A percentile compares a stretch with the other conserved stretches of the same genome.
These are phyloP conservation scores for Sporobolomyces roseus DNA, from an alignment of 768 basidiomycete genomes.

Conservation along the genomic window DNA sequence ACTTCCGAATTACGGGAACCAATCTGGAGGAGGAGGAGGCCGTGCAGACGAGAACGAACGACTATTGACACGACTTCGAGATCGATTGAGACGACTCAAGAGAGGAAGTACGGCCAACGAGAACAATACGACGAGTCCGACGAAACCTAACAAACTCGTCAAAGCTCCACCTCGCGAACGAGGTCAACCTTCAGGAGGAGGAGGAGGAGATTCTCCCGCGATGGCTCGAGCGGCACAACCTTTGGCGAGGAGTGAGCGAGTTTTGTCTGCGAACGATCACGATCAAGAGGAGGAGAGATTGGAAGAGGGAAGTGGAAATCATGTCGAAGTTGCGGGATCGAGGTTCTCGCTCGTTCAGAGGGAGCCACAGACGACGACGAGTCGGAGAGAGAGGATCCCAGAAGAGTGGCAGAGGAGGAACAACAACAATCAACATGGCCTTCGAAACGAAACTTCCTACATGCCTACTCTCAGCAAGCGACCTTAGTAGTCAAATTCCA, in stretches of 20 bases:
- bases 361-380: neutral
- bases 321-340: neutral
- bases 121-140: neutral
- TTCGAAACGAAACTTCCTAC: neutral
- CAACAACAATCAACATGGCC: no score
- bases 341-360: constrained; percentile 5
- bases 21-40: neutral
- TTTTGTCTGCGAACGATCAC: constrained; percentile 9
- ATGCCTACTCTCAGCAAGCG: constrained; percentile 7
- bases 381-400: neutral
- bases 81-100: constrained; percentile 23
- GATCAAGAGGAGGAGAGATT: neutral
- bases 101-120: neutral
- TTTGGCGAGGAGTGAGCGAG: neutral
- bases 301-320: constrained; percentile 5
- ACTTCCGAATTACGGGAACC: neutral
- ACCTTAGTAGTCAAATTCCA: no score
- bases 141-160: constrained; percentile 20
- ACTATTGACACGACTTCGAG: constrained; percentile 17
- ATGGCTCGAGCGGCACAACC: neutral
- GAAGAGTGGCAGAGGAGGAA: neutral
- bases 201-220: neutral
- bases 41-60: constrained; percentile 18
- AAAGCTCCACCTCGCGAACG: constrained; percentile 12
- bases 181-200: neutral